Base-by-base conservation (phyloP, 2,329 filamentous ascomycete species). In the Fusarium nanum region DNA sequence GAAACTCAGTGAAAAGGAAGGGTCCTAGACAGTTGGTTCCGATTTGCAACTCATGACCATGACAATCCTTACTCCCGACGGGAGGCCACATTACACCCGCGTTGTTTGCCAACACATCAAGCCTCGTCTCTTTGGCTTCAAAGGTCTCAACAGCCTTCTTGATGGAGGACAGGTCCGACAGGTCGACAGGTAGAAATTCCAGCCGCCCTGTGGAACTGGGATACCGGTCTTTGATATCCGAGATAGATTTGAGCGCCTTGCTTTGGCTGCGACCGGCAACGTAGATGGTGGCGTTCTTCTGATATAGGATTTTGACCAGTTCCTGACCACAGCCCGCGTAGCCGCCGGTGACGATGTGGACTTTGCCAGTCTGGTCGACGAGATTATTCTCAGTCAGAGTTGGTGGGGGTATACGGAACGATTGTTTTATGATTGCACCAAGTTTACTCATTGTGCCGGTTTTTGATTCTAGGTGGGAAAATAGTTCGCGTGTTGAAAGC, bases 221-320 rank as follows among this genome's bases (percentile, higher is more conserved):
- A 5, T 80, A 74, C 2, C 70, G 57, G 4, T 74, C 56, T 37
- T 80, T 74, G 64, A 87, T 83, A 14, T 75, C 64, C 4, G 75
- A 70, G 27, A 88, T 84, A 14, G 83, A 83, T 0, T 73, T 54
- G 1, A 76, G 72, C n/a, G 79, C 83, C 63, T 84, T 84, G 5
- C 76, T 68, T 22, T 77, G 68, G 2, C 78, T 81, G 22, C 86
- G 83, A 1, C 81, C 82, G 5, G 85, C 85, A 34, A 88, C 72
- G 69, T 88, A 88, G 25, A 89, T 81, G 5, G 78, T 86, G 18
- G 78, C 86, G 56, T 86, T 84, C 18, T 80, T 81, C 6, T 77
- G 73, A 73, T 88, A 89, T 7, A 89, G 79, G 5, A 88, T 83
- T 28, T 80, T 81, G 37, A 78, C 78, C 4, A 88, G 78, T 60